Evolutionary conservation across 768 basidiomycete species (phyloP).

Genomic region (Vishniacozyma victoriae): DNA sequence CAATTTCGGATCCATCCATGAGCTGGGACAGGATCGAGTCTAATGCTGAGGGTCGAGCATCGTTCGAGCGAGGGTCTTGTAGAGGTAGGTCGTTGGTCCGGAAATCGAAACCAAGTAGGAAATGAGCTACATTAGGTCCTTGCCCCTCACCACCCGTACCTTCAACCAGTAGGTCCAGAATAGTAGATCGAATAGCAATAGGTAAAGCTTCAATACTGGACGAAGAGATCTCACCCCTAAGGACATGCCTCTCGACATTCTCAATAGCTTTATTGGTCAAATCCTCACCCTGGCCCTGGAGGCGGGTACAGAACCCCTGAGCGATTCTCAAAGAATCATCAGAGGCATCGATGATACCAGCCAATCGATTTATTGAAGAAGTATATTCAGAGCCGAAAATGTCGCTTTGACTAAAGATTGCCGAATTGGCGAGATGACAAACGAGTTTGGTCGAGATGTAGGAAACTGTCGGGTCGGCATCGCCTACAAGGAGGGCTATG

Average conservation of each 20-base stretch:
- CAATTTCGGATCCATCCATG: constrained; percentile 63
- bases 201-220: constrained; percentile 36
- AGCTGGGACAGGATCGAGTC: constrained; percentile 76
- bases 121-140: constrained; percentile 81
- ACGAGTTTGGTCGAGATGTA: constrained; percentile 75
- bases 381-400: constrained; percentile 46
- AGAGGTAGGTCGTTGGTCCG: constrained; percentile 54
- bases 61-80: constrained; percentile 40
- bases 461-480: constrained; percentile 61
- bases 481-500: constrained; percentile 72
- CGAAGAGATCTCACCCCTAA: constrained; percentile 8
- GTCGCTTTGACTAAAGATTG: constrained; percentile 52
- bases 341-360: constrained; percentile 72
- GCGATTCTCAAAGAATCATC: constrained; percentile 78
- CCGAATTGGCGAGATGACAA: constrained; percentile 59
- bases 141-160: constrained; percentile 60
- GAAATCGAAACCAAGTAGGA: constrained; percentile 67
- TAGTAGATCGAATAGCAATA: constrained; percentile 67
- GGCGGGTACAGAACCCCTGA: constrained; percentile 64
- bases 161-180: constrained; percentile 73
- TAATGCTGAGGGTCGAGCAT: constrained; percentile 55
- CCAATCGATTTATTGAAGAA: constrained; percentile 58
- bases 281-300: constrained; percentile 63
- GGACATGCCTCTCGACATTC: constrained; percentile 30
- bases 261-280: constrained; percentile 53